Base-by-base conservation (phyloP, 176 grass and related monocot species). In the Musa itinerans region DNA sequence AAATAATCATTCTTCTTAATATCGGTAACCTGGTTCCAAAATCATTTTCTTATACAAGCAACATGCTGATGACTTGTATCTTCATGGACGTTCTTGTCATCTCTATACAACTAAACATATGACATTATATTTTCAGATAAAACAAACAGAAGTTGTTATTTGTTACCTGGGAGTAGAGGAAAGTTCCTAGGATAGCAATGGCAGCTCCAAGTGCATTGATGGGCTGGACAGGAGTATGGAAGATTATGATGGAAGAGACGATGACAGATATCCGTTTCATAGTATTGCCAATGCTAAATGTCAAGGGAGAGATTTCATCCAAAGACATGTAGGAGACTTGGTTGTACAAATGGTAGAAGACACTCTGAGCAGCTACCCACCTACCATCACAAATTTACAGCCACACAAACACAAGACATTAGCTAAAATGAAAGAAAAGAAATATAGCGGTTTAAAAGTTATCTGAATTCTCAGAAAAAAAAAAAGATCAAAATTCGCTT, bases 271-370 rank as follows among this genome's bases (percentile, higher is more conserved):
- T 70, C 43, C 68, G 29, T 6, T 70, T 70, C 68, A 70, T 70
- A 3, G 68, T 70, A 43, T 70, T 70, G 43, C 68, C 68, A 50
- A 70, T 51, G 5, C 68, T 70, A 50, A 70, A 70, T 10, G 68
- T 70, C 16, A 70, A 50, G 24, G 68, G 68, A 50, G 68, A 70
- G 43, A 70, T 70, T 50, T 70, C 26, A 70, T 70, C 68, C 68
- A 70, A 51, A 10, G 68, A 70, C 68, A 70, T 70, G 16, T 70
- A 70, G 2, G 68, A 70, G 34, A 70, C 68, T 70, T 70, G 68
- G 26, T 70, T 68, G 65, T 68, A 68, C 66, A 68, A 49, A 68
- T 68, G 66, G 23, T 65, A 65, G 63, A 65, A 65, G 63, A 65
- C 63, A 27, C 63, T 65, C 23, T 65, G 63, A 26, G 63, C 63